phyloP scores from a whole-genome alignment of 495 filamentous ascomycete species.

The Aspergillus bertholletiae region DNA sequence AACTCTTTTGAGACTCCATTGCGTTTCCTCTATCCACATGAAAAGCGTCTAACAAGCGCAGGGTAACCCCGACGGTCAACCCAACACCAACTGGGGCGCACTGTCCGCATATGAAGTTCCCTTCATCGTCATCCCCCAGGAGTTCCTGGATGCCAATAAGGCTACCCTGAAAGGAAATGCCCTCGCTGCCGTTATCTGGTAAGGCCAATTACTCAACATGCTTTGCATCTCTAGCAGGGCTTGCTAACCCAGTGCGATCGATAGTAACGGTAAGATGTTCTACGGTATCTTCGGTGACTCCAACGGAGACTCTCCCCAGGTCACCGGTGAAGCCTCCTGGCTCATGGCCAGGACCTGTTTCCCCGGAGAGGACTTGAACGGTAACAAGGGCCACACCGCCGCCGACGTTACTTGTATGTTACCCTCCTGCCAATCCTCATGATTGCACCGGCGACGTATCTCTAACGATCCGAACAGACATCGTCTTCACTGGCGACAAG shows the following conservation, averaged over 20 bases:
- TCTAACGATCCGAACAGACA: constrained; percentile 18
- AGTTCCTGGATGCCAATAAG: constrained; percentile 22
- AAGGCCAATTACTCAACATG: not conserved
- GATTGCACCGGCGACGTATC: no score
- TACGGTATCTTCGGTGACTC: constrained; percentile 39
- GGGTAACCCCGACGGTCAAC: constrained; percentile 34
- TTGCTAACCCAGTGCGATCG: not conserved
- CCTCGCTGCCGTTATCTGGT: constrained; percentile 39
- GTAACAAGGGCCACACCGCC: constrained; percentile 24
- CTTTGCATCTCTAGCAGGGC: not conserved
- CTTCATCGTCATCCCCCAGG: constrained; percentile 35
- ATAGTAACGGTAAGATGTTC: constrained; percentile 35
- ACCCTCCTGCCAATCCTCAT: no score
- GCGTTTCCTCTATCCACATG: not conserved
- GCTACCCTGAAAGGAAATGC: constrained; percentile 30
- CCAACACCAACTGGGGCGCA: constrained; percentile 33
- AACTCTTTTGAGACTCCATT: not conserved
- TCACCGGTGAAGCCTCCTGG: constrained; percentile 40
- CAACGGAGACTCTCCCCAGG: constrained; percentile 30
- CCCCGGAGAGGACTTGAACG: constrained; percentile 30
- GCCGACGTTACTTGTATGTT: constrained; percentile 35
- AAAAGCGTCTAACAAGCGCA: not conserved
- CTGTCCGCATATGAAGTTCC: constrained; percentile 38
- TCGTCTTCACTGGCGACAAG: constrained; percentile 30
- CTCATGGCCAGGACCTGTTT: constrained; percentile 38